Base-by-base conservation (phyloP, 352 stramenopile species). In the Phytophthora colocasiae region DNA sequence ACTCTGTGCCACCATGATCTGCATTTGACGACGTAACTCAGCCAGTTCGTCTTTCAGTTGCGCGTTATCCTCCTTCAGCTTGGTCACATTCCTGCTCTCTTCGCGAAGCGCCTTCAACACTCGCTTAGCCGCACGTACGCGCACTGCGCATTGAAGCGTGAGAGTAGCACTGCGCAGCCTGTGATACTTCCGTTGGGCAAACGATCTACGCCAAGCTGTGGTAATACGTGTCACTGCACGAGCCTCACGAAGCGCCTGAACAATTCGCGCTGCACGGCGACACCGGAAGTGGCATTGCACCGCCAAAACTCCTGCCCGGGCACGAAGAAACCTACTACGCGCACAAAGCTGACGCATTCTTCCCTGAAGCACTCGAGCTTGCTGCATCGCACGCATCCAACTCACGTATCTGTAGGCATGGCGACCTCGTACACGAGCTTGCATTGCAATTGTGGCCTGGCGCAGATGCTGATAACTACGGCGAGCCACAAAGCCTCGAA, bases 41-140 rank as follows among this genome's bases (percentile, higher is more conserved):
- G 78, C 73, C 24, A 93, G 48, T 54, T 91, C 81, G 44, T 75
- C 73, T 68, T 92, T 90, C 2, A 93, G 65, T 24, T 89, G 78
- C 19, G 83, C 69, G 50, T 95, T 95, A 57, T 93, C 85, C 29
- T 90, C 64, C 43, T 89, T 82, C 32, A 95, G 75, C 63, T 90
- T 92, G 14, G 66, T 46, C 34, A 95, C 73, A 44, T 95, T 92
- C 45, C 78, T 81, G 54, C 84, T 92, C 61, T 95, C 85, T 43
- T 80, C 58, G 2, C 84, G 83, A 48, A 91, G 49, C 31, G 54
- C 69, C 17, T 77, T 56, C 10, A 95, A 66, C 17, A 69, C 43
- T 6, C 63, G 66, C 32, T 64, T 80, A 9, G 85, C 86, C 12
- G 73, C 27, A 11, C 74, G 76, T 6, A 63, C 64, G 8, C 86